These are phyloP conservation scores for Phalaenopsis hybrid DNA, from an alignment of 116 monocot genomes.

Conservation along the genomic window DNA sequence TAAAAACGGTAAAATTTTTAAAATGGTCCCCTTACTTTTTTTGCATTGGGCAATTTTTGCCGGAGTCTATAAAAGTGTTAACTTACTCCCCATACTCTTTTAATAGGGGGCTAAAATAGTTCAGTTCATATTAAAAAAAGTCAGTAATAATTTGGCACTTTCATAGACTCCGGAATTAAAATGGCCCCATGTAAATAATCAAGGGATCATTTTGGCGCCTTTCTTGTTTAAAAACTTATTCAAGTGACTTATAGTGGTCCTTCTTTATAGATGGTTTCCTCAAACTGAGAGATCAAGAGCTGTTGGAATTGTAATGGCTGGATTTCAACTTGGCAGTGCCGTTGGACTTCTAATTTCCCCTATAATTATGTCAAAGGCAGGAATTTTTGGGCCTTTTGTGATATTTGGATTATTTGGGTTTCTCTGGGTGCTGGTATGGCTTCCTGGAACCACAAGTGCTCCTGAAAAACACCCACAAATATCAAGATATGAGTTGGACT, in stretches of 20 bases:
- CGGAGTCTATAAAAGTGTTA: too few relatives aligned
- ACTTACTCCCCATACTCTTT: too few relatives aligned
- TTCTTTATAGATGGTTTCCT: conserved; percentile 92
- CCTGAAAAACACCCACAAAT: conserved; percentile 65
- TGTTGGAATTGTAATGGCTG: conserved; percentile 87
- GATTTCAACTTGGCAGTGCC: conserved; percentile 87
- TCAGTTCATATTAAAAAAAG: too few relatives aligned
- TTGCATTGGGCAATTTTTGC: too few relatives aligned
- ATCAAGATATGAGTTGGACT: conserved; percentile 63
- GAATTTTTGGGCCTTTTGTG: conserved; percentile 81
- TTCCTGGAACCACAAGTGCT: conserved; percentile 54
- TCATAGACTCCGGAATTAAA: too few relatives aligned
- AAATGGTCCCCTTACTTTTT: too few relatives aligned
- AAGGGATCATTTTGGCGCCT: too few relatives aligned
- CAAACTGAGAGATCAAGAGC: conserved; percentile 77
- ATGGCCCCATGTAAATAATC: too few relatives aligned
- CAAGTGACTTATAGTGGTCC: conserved; percentile 21
- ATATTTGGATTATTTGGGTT: conserved; percentile 88
- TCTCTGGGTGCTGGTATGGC: conserved; percentile 79
- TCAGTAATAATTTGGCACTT: too few relatives aligned
- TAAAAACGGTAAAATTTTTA: too few relatives aligned
- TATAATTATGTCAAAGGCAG: conserved; percentile 74
- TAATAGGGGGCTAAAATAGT: too few relatives aligned
- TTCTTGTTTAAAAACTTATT: neutral
- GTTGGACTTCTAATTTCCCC: conserved; percentile 75